Base-by-base conservation (phyloP, 768 basidiomycete species). In the Lanmaoa rubissima region DNA sequence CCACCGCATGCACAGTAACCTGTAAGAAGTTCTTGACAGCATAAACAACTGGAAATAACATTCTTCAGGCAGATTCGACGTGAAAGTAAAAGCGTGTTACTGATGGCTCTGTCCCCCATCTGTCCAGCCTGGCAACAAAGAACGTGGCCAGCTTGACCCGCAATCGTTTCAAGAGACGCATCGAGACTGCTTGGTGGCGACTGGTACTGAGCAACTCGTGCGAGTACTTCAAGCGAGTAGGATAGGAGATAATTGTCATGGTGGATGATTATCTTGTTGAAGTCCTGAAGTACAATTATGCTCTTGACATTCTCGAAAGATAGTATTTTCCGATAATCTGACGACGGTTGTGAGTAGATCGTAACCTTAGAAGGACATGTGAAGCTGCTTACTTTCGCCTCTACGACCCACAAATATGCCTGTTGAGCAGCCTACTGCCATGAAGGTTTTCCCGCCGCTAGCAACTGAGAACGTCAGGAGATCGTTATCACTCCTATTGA, bases 191-290 rank as follows among this genome's bases (percentile, higher is more conserved):
- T 73, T 10, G 71, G 61, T 14, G 82, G 74, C 0, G 79, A 68
- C 55, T 82, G 73, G 2, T 80, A 83, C 31, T 78, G 72, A 9
- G 79, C 81, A 12, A 87, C 78, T 24, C 83, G 82, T 0, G 81
- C 83, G 42, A 92, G 71, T n/a, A 85, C 67, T 55, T 90, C 88
- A 10, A 92, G 76, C 1, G 88, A 86, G 65, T 89, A 93, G 0
- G 87, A 79, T 21, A 81, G 60, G 4, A 94, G 71, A 1, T 78
- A 76, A 11, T 70, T 73, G 50, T 88, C 85, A 14, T 78, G 75
- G 39, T 87, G 84, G 3, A 93, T 76, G 39, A 93, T 68, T 53
- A 94, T 78, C 62, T 83, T 86, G 67, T 88, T 85, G 68, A 82
- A 85, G 0, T 75, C 70, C 57, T 80, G 82, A 17, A 92, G 69